Percentiles rank a stretch among this genome's conserved stretches.
Conservation (phyloP, 140 eudicot genomes). For the Ambrosia hybrid region DNA sequence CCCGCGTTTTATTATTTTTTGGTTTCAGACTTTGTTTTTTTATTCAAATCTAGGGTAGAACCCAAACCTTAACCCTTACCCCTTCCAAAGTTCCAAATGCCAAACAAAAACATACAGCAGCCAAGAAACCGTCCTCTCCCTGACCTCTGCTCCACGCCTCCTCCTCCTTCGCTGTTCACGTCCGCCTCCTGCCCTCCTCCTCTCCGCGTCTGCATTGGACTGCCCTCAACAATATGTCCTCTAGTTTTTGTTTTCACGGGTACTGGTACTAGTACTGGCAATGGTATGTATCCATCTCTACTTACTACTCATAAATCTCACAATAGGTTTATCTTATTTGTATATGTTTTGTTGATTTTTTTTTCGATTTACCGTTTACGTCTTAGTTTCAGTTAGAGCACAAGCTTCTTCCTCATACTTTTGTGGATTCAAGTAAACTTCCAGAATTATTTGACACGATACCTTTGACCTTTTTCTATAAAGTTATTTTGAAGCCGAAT, state of each 20-base stretch:
- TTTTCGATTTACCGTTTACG: neutral
- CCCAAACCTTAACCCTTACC: no score
- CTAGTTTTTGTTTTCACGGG: conserved; percentile 92
- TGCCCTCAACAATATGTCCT: conserved; percentile 83
- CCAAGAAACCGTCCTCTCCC: no score
- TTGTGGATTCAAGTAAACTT: conserved; percentile 73
- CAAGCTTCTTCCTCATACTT: conserved; percentile 98
- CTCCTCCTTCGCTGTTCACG: no score
- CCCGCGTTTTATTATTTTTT: no score
- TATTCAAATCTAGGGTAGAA: no score
- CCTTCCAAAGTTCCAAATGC: no score
- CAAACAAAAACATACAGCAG: no score
- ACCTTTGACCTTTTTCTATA: conserved; percentile 11
- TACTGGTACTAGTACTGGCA: conserved; percentile 68
- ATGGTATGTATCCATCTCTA: conserved; percentile 48
- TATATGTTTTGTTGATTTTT: neutral
- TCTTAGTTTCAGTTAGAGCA: conserved; percentile 84
- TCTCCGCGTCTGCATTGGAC: conserved; percentile 35
- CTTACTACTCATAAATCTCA: no score
- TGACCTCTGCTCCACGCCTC: no score
- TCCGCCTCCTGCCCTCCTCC: no score
- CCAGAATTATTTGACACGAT: conserved; percentile 74
- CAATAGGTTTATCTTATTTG: no score
- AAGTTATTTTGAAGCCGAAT: neutral
- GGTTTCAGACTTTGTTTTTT: no score